Conservation (phyloP, 805 yeast species). For the Cyberlindnera subsufficiens region DNA sequence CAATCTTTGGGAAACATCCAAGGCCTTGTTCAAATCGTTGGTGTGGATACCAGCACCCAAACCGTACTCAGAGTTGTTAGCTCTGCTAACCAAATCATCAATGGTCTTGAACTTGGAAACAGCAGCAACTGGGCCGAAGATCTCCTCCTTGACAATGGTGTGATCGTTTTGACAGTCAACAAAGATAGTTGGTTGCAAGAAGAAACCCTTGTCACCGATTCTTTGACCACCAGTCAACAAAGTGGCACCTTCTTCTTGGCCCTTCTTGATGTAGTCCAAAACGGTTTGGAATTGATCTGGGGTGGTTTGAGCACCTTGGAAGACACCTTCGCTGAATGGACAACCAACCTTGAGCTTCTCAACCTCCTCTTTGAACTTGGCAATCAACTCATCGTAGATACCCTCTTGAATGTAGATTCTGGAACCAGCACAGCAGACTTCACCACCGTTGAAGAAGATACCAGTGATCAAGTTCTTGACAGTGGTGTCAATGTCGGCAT, state of each 20-base stretch:
- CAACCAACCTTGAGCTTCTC: constrained; percentile 53
- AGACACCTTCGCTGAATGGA: constrained; percentile 51
- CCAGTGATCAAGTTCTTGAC: constrained; percentile 45
- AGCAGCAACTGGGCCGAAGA: constrained; percentile 64
- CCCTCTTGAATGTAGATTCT: constrained; percentile 59
- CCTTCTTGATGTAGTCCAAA: constrained; percentile 49
- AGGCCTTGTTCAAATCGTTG: constrained; percentile 45
- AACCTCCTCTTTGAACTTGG: constrained; percentile 43
- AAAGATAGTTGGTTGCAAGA: constrained; percentile 57
- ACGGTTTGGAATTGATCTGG: constrained; percentile 53
- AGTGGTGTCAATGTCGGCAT: constrained; percentile 46
- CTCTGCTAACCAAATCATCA: constrained; percentile 49
- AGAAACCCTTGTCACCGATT: constrained; percentile 52
- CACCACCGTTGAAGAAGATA: constrained; percentile 66
- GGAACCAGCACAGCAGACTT: constrained; percentile 67
- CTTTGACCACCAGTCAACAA: constrained; percentile 57
- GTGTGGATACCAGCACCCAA: constrained; percentile 67
- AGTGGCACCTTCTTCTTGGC: constrained; percentile 53
- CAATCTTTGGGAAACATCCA: constrained; percentile 47
- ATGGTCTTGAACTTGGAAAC: constrained; percentile 50
- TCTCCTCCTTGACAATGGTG: constrained; percentile 55
- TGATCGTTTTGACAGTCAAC: constrained; percentile 45
- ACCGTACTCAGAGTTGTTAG: constrained; percentile 57
- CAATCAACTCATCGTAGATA: constrained; percentile 46
- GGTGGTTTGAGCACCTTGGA: constrained; percentile 65